These are phyloP conservation scores for Bipolaris sorokiniana DNA, from an alignment of 2,329 filamentous ascomycete genomes.

Conservation along the genomic window DNA sequence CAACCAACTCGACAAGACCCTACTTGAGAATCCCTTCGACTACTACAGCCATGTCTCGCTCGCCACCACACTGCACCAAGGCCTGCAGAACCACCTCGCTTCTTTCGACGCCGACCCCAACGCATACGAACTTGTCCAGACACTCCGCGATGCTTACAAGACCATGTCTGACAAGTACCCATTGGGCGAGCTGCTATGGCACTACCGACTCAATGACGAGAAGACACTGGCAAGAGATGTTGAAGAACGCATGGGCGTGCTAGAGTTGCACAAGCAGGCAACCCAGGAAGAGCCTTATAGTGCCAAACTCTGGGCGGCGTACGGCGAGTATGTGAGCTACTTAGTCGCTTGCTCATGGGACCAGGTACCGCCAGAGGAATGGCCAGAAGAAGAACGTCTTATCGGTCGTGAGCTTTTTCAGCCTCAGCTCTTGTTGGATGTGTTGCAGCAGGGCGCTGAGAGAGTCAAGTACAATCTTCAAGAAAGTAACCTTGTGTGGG, in stretches of 20 bases:
- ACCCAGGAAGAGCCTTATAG: slow-evolving; percentile 75
- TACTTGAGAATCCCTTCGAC: slow-evolving; percentile 57
- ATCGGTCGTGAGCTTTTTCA: slow-evolving; percentile 75
- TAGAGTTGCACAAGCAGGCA: slow-evolving; percentile 75
- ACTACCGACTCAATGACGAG: slow-evolving; percentile 77
- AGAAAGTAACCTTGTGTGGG: slow-evolving; percentile 80
- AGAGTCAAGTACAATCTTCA: slow-evolving; percentile 75
- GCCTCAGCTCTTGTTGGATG: slow-evolving; percentile 67
- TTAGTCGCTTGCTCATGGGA: slow-evolving; percentile 70
- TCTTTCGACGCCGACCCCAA: slow-evolving; percentile 45
- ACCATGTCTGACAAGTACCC: slow-evolving; percentile 69
- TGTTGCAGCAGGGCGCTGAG: slow-evolving; percentile 75
- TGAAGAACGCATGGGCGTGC: slow-evolving; percentile 70
- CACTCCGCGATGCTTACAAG: slow-evolving; percentile 59
- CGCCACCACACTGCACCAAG: slow-evolving; percentile 57
- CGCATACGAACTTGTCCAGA: slow-evolving; percentile 53
- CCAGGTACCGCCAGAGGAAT: slow-evolving; percentile 52
- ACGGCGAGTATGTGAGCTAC: slow-evolving; percentile 78
- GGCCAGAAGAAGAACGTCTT: slow-evolving; percentile 70
- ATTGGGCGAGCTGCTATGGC: slow-evolving; percentile 77
- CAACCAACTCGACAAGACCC: slow-evolving; percentile 52
- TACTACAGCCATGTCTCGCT: slow-evolving; percentile 57
- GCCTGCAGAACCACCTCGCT: slow-evolving; percentile 52
- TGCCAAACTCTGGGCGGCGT: slow-evolving; percentile 75
- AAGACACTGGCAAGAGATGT: slow-evolving; percentile 65